Evolutionary conservation across 257 asterid species (phyloP), one percentile per base, ranked within the genome.

Genomic region (Prunella vulgaris): DNA sequence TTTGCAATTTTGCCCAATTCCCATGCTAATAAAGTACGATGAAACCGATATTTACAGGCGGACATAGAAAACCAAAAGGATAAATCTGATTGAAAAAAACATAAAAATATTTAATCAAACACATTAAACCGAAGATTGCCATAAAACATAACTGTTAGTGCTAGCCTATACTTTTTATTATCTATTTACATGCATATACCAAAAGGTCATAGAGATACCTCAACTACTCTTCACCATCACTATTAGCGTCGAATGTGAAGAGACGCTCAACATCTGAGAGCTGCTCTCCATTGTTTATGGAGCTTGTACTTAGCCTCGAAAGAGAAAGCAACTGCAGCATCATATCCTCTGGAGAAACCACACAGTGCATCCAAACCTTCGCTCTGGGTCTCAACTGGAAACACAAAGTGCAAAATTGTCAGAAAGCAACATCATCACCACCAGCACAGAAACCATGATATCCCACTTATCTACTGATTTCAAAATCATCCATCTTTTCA

Each of bases 311-410:
- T 48, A 35, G 76, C 80, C 83, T 74, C 44, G 77, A 88, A 67
- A 71, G 74, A 44, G 88, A 71, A 27, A 84, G 72, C 58, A 86
- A 66, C 81, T 83, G 89, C 83, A 79, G 64, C 88, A 88, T 77
- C 72, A 86, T 66, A 70, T 79, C 92, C 74, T 81, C 80, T 0
- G 82, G 84, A 69, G 89, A 79, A 74, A 77, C 75, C 86, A 78
- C 40, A 28, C 46, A 69, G 69, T 77, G 78, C 84, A 80, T 81
- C 87, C 84, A 84, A 48, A 72, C 80, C 66, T 80, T 73, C 60
- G 79, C 49, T 68, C 71, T 77, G 33, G 88, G 84, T 60, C 76
- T 81, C 74, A 60, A 72, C 92, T 84, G 86, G 82, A 90, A 84
- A 86, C 72, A 79, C 18, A 77, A 83, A 84, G 80, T 52, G 77